phyloP scores from a whole-genome alignment of 2,329 filamentous ascomycete species.

The Chaetothyriales sp. region DNA sequence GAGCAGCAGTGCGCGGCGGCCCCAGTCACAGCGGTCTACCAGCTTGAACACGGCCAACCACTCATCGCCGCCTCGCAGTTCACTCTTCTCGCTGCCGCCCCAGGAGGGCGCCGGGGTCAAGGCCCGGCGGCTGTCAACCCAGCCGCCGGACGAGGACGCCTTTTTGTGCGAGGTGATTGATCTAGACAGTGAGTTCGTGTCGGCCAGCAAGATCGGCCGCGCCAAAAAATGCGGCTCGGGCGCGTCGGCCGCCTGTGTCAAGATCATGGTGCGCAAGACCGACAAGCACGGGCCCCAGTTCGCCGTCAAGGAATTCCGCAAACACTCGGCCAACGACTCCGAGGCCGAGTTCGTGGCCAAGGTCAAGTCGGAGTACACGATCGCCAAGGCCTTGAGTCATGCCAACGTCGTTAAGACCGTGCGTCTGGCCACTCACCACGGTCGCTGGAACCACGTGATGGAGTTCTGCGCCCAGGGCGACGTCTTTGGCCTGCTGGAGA shows the following conservation, averaged over 20 bases:
- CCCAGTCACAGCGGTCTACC: conserved; percentile 3
- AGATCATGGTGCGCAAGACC: conserved; percentile 62
- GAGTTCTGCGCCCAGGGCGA: conserved; percentile 78
- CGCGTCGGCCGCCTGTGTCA: conserved; percentile 61
- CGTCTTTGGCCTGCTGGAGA: conserved; percentile 60
- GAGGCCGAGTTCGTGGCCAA: conserved; percentile 46
- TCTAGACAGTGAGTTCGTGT: conserved; percentile 56
- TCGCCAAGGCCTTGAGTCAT: conserved; percentile 71
- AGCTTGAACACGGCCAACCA: conserved; percentile 8
- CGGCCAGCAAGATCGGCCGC: conserved; percentile 55
- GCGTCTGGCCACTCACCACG: conserved; percentile 59
- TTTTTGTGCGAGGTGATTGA: conserved; percentile 59
- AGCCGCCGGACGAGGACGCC: conserved; percentile 49
- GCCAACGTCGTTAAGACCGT: conserved; percentile 77
- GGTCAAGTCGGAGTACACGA: conserved; percentile 81
- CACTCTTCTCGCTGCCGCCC: conserved; percentile 40
- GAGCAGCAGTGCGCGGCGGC: not conserved
- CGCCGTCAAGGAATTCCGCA: conserved; percentile 91
- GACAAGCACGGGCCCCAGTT: conserved; percentile 31
- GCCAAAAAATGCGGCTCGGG: conserved; percentile 69
- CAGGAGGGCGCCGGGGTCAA: conserved; percentile 62
- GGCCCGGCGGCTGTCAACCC: conserved; percentile 62
- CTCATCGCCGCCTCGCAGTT: conserved; percentile 1
- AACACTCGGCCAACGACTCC: not conserved
- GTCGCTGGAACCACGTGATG: conserved; percentile 84